These are phyloP conservation scores for Loxodes magnus DNA, from an alignment of 73 alveolate species.

Conservation along the genomic window DNA sequence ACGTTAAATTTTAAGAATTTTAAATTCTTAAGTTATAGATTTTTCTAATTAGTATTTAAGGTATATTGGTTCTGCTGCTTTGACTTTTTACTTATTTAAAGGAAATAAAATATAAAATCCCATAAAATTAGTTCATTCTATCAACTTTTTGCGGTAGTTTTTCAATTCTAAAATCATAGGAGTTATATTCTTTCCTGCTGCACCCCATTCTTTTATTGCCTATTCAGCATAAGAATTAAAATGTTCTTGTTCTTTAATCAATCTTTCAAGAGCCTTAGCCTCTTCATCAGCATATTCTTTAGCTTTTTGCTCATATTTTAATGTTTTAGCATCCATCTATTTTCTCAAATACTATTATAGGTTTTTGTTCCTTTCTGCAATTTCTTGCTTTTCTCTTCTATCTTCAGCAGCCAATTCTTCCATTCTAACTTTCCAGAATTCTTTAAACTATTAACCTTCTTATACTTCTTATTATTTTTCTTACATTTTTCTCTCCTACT, in stretches of 20 bases:
- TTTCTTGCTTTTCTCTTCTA: slow-evolving; percentile 45
- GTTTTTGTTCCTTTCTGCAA: slow-evolving; percentile 36
- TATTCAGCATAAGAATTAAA: slow-evolving; percentile 75
- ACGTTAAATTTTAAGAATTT: no score
- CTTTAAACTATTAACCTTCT: slow-evolving; percentile 57
- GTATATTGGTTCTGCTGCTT: no score
- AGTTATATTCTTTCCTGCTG: slow-evolving; percentile 56
- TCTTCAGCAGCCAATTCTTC: slow-evolving; percentile 50
- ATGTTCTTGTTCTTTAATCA: slow-evolving; percentile 60
- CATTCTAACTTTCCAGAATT: slow-evolving; percentile 58
- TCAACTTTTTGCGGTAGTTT: slow-evolving; percentile 41
- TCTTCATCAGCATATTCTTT: slow-evolving; percentile 57
- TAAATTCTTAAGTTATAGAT: no score
- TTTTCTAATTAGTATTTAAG: no score
- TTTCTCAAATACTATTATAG: slow-evolving; percentile 39
- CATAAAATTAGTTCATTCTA: no score
- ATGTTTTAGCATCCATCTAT: slow-evolving; percentile 44
- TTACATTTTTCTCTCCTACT: slow-evolving; percentile 35
- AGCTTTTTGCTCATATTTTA: slow-evolving; percentile 56
- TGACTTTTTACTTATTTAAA: no score
- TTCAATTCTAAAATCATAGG: slow-evolving; percentile 73
- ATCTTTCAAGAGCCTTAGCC: slow-evolving; percentile 45
- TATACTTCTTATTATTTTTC: slow-evolving; percentile 33
- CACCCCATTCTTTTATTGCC: slow-evolving; percentile 55
- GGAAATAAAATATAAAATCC: no score